phyloP scores from a whole-genome alignment of 2,329 filamentous ascomycete species.

The Shiraia sp. region DNA sequence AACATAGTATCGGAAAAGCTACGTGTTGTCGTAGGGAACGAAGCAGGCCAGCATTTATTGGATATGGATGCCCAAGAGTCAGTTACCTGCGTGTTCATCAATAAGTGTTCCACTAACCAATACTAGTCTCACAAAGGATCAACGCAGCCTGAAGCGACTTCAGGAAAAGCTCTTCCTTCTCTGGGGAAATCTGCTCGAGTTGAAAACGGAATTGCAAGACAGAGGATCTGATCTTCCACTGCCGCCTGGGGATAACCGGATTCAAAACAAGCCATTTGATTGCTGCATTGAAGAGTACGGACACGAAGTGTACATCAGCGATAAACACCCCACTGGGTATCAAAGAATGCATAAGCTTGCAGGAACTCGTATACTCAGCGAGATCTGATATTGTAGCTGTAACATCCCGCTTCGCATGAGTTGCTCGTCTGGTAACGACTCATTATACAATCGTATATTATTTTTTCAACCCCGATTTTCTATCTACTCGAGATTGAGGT shows the following conservation, averaged over 20 bases:
- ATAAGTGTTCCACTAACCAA: not conserved
- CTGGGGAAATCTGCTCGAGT: conserved; percentile 73
- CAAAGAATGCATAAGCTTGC: conserved; percentile 30
- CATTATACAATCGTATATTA: too few species aligned
- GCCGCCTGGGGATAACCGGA: conserved; percentile 24
- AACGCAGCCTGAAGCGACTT: conserved; percentile 55
- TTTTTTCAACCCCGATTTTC: too few species aligned
- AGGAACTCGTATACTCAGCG: conserved; percentile 20
- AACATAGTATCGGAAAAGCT: conserved; percentile 47
- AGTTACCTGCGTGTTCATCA: too few species aligned
- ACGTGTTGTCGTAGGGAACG: conserved; percentile 67
- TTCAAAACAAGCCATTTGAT: conserved; percentile 51
- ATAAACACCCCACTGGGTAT: conserved; percentile 19
- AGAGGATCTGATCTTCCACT: conserved; percentile 26
- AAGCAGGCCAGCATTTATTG: conserved; percentile 61
- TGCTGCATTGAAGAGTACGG: conserved; percentile 32
- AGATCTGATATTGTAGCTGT: not conserved
- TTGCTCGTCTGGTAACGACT: too few species aligned
- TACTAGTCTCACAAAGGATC: conserved; percentile 61
- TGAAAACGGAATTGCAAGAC: conserved; percentile 65
- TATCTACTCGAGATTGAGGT: too few species aligned
- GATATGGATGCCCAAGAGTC: conserved; percentile 59
- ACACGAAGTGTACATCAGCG: conserved; percentile 14
- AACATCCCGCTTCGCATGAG: not conserved
- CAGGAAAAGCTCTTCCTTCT: conserved; percentile 74